Evolutionary conservation across 768 basidiomycete species (phyloP), one percentile per base, ranked within the genome.

Genomic region (Pisolithus albus): DNA sequence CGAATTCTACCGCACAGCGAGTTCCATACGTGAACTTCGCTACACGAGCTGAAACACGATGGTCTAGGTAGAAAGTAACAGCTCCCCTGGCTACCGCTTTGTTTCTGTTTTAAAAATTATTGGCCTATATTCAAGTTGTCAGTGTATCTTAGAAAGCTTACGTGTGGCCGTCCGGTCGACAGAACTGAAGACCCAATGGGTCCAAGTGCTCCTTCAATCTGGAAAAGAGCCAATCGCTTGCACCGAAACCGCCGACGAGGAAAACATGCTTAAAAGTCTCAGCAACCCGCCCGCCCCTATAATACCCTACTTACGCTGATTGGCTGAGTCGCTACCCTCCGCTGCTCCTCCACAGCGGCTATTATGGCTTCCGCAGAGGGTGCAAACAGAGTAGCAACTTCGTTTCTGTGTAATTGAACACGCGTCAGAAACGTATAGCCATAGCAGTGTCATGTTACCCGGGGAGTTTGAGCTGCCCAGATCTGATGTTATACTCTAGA

Each of bases 161-260:
- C 81, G 79, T 70, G 59, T 78, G 75, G 30, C 71, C 72, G 49
- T 81, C 77, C 5, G 79, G 80, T 3, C 79, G 72, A 51, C 72
- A 70, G 37, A 82, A 67, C 19, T 69, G 63, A 32, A 80, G 48
- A 2, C 69, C 65, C 11, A 68, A 49, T 0, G 66, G 63, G 19
- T 54, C 60, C n/a, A 81, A 58, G 1, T 65, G 56, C 1, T 41
- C 50, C 38, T 66, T 59, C 16, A 76, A 51, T 24, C 40, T 64
- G 13, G 57, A 52, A 34, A 70, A 76, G 8, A 77, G 64, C 69
- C 71, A 77, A 45, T 74, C 70, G 40, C 65, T 77, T 4, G 70
- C 70, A 7, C 72, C 70, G 41, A 77, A 75, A 8, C 75, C 73
- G 9, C 75, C 75, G n/a, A 76, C 69, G 15, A 77, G 64, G 46